Base-by-base conservation (phyloP, 768 basidiomycete genomes). In the Galerina sulciceps region DNA sequence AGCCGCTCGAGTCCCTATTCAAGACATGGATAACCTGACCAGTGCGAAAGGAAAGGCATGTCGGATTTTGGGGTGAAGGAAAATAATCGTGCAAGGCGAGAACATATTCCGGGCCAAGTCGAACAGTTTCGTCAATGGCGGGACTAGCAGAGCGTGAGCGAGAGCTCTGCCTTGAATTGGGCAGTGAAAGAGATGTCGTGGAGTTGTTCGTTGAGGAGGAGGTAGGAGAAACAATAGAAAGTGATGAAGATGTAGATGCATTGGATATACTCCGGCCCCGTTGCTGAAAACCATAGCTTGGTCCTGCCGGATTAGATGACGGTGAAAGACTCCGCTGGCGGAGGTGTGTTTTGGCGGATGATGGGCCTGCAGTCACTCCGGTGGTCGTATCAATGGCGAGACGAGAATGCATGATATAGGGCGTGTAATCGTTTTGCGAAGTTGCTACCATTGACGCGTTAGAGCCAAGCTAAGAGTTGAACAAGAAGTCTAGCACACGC, bases 21-120 rank as follows among this genome's bases (percentile, higher is more conserved):
- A 91, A 78, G n/a, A 98, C 94, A 59, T 89, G 89, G 55, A 99
- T 94, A 53, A 96, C 83, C 69, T 98, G 91, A 3, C 96, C 96
- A 0, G 93, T 90, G 42, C 85, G 84, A 77, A 99, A 99, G 18
- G 88, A 82, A 38, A 99, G 84, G 73, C 94, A 96, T 9, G 90
- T 93, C 9, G 87, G 84, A 66, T 83, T 87, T 58, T 84, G 82
- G 36, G 86, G 81, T 31, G 89, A 82, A 23, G 92, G 90, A 20
- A 76, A 68, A 67, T 94, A 99, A 72, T 97, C 94, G 70, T 99
- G 95, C 81, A 96, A 90, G 3, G 96, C 94, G 20, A 93, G 77
- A 4, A 96, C 94, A 72, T 88, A 94, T 69, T 93, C 92, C 18
- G 84, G 73, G 34, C 69, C 75, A 2, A 79, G 65, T 36, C 79